Evolutionary conservation across 345 rosid species (phyloP), one percentile per base, ranked within the genome.

Genomic region (Citrus mangshanensis): DNA sequence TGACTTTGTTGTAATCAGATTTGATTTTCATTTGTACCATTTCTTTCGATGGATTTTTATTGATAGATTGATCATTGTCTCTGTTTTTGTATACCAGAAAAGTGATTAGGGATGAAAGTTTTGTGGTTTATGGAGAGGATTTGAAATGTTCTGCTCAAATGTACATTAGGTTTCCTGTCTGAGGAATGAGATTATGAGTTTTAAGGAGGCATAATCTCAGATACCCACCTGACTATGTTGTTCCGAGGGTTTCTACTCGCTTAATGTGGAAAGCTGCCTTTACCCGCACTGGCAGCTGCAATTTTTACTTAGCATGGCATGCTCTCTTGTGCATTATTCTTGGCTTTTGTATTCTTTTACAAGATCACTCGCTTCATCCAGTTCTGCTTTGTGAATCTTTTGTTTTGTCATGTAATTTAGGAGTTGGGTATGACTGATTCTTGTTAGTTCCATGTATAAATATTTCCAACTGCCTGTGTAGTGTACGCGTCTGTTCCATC

Each of bases 61-160:
- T 70, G 80, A 61, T 54, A 60, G 60, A 65, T 42, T 5, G 19
- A 54, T 18, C 58, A 54, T 54, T 35, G 66, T 74, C 73, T 78
- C 10, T 9, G 4, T 34, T 38, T 25, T 66, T 76, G n/a, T 51
- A 32, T 19, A 6, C 65, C 27, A 21, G 64, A n/a, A 28, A 66
- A 51, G 35, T 42, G 51, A 27, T 42, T 38, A 9, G 55, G 68
- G 13, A 62, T 55, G 69, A 27, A 12, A 46, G 35, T 49, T 75
- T 71, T 21, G 6, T 12, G n/a, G 16, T 56, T 66, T 35, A 9
- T 55, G 28, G 34, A 21, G 49, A 58, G 68, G 70, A 49, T 59
- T 54, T 74, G 34, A 38, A 54, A n/a, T 54, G 56, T 24, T 73
- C 7, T 12, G 14, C 32, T 16, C 46, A 24, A 19, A 30, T 75